Evolutionary conservation across 768 basidiomycete species (phyloP), one percentile per base, ranked within the genome.

Genomic region (Amanita pallidorosea): DNA sequence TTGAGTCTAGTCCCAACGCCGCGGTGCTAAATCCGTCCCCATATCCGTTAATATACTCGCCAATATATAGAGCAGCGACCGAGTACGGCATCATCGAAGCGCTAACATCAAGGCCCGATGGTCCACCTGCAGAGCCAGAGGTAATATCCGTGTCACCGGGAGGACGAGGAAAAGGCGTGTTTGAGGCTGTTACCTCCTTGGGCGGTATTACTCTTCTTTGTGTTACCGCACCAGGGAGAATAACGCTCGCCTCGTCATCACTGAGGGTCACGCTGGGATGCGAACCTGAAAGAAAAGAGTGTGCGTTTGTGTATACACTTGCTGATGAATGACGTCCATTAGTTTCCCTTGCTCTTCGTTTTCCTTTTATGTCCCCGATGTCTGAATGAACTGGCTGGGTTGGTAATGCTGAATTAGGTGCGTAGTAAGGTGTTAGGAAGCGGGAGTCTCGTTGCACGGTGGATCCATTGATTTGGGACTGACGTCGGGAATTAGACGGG

Each of bases 41-140:
- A 42, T 55, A 64, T 23, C 64, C 66, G 11, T 54, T 56, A 1
- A 57, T 55, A 51, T 61, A 65, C 43, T 63, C 62, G 1, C 54
- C 53, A 8, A 63, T 27, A 42, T 61, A 60, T 4, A 54, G 55
- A 11, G 56, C 59, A 7, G 57, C 59, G 15, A 63, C 42, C 15
- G 56, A 47, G 52, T 60, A 64, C 13, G 65, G 58, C 23, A 63
- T 60, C n/a, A 48, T n/a, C 11, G 47, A 17, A 27, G 47, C 47
- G n/a, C 15, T 17, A 38, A 17, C 8, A 37, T 48, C 36, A n/a
- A n/a, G 4, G 25, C 36, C n/a, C 25, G 35, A 36, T 2, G 46
- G n/a, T n/a, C 31, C 33, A 12, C 34, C 33, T 18, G 37, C 34
- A 8, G 35, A 15, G 22, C 22, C 35, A 15, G 13, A 6, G 5